Evolutionary conservation across 306 rosid species (phyloP), one percentile per base, ranked within the genome.

Genomic region (Dalbergia cochinchinensis): DNA sequence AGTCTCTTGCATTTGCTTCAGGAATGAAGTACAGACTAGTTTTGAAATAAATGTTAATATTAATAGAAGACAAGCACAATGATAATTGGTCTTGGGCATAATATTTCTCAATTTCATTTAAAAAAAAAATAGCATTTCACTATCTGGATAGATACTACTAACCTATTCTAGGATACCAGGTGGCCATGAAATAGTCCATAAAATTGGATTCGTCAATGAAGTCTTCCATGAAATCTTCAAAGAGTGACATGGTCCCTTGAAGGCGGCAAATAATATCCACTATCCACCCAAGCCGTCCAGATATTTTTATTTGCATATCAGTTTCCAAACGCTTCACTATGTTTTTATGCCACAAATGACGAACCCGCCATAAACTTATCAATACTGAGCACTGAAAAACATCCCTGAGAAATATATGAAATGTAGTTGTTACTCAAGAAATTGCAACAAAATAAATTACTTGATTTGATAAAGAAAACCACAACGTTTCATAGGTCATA

Each of bases 91-190:
- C 12, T 67, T 6, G 34, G 15, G 37, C 60, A 66, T 48, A 54
- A 66, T 60, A 31, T 31, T 71, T 26, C 22, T 42, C 72, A 47
- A 44, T 58, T 48, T 68, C 60, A 71, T 6, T 44, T n/a, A n/a
- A n/a, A 18, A 70, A 53, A 18, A 18, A 4, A 44, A 59, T 11
- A 10, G 69, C 42, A 82, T 71, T 77, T 58, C 33, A 78, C 37
- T 13, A 71, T 84, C 69, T 64, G 73, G 73, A 71, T 55, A 69
- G 82, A 73, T 67, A 64, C 42, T 63, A 85, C 96, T 65, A 67
- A 92, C 98, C 94, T 80, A 88, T 76, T 86, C 94, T 90, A 15
- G 97, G 94, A 88, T 83, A 81, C 98, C 97, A 92, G 15, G 89
- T 87, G 44, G 97, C 91, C 93, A 86, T 92, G 81, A 91, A 92